Percentiles rank a stretch among this genome's conserved stretches.
phyloP scores from a whole-genome alignment of 345 rosid genomes.

The Microthlaspi erraticum region DNA sequence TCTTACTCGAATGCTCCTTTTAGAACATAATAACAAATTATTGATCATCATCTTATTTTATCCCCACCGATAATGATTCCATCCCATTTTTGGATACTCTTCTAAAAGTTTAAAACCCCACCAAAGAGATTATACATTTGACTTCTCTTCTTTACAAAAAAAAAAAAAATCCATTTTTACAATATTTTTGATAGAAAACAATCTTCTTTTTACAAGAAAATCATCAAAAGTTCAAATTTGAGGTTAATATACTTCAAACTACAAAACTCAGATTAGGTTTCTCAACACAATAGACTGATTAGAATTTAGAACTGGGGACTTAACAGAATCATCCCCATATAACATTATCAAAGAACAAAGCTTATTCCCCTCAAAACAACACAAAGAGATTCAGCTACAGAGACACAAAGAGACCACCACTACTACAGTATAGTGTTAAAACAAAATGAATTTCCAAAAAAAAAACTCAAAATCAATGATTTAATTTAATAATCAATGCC shows the following conservation, averaged over 20 bases:
- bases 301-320: conserved; percentile 20
- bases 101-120: conserved; percentile 29
- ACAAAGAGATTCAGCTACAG: conserved; percentile 33
- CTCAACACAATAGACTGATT: conserved; percentile 12
- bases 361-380: conserved; percentile 37
- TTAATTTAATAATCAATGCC: conserved; percentile 39
- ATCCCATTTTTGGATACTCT: conserved; percentile 35
- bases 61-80: conserved; percentile 40
- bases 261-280: conserved; percentile 19
- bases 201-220: conserved; percentile 8
- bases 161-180: background rate
- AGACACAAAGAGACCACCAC: conserved; percentile 32
- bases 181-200: background rate
- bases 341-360: conserved; percentile 30
- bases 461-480: conserved; percentile 39
- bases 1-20: conserved; percentile 26
- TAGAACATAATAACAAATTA: conserved; percentile 34
- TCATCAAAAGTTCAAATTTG: conserved; percentile 23
- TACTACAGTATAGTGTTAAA: conserved; percentile 35
- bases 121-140: conserved; percentile 16
- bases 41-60: conserved; percentile 33
- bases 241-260: conserved; percentile 4
- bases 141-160: conserved; percentile 4
- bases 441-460: conserved; percentile 34
- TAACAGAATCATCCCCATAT: conserved; percentile 32